Evolutionary conservation across 768 basidiomycete genomes (phyloP).

Genomic region (Pisolithus albus): DNA sequence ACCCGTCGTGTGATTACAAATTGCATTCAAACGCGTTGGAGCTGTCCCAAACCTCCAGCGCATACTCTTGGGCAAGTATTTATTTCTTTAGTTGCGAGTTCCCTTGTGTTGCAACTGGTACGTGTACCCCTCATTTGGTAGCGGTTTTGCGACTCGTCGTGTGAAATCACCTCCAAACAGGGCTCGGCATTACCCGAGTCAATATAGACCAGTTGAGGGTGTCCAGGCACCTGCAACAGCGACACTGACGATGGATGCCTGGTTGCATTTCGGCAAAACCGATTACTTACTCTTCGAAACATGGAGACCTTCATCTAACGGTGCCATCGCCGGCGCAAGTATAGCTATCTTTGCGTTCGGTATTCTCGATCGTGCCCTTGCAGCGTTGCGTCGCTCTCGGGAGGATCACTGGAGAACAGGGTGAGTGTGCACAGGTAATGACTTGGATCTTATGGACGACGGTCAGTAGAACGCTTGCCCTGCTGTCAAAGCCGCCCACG

Average conservation of each 20-base stretch:
- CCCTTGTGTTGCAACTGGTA: too few relatives aligned
- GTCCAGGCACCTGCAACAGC: neutral
- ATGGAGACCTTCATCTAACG: conserved; percentile 61
- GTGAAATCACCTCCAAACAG: too few relatives aligned
- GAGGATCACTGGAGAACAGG: conserved; percentile 53
- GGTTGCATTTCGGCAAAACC: conserved; percentile 60
- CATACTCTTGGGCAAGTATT: too few relatives aligned
- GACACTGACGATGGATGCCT: conserved; percentile 50
- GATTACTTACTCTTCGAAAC: conserved; percentile 62
- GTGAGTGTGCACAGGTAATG: conserved; percentile 29
- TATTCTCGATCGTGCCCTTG: conserved; percentile 63
- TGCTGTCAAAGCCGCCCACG: conserved; percentile 3
- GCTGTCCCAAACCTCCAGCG: too few relatives aligned
- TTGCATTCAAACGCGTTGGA: too few relatives aligned
- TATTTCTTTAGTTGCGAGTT: too few relatives aligned
- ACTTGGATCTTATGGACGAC: neutral
- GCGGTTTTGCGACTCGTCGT: too few relatives aligned
- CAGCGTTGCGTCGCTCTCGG: conserved; percentile 46
- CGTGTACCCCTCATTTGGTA: too few relatives aligned
- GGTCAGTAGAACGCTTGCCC: conserved; percentile 6
- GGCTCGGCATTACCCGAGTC: neutral
- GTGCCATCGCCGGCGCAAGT: conserved; percentile 70
- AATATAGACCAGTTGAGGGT: too few relatives aligned
- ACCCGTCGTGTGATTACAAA: too few relatives aligned
- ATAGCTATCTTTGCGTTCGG: conserved; percentile 63